phyloP scores from a whole-genome alignment of 768 basidiomycete genomes.

The Leccinum subgranulosum region DNA sequence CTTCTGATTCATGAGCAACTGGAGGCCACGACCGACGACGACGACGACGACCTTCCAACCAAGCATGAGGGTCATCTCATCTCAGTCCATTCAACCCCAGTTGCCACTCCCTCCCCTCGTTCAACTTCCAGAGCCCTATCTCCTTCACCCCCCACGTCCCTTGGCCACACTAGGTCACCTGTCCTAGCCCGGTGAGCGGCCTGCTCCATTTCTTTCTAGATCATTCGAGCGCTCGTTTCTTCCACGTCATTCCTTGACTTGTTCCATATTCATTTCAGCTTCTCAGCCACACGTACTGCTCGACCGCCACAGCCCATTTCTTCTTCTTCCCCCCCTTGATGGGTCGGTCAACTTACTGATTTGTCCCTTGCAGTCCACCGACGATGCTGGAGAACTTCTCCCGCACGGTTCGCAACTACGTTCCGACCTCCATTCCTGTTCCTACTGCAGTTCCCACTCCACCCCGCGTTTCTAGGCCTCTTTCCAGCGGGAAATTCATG shows the following conservation, averaged over 20 bases:
- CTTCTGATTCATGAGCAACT: slow-evolving; percentile 10
- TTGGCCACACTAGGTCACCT: slow-evolving; percentile 31
- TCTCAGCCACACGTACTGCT: slow-evolving; percentile 20
- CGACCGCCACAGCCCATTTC: neutral
- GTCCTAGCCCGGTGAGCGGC: slow-evolving; percentile 30
- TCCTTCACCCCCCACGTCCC: slow-evolving; percentile 8
- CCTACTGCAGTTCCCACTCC: slow-evolving; percentile 46
- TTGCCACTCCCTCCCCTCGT: slow-evolving; percentile 13
- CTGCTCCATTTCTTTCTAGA: neutral
- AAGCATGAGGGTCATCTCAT: slow-evolving; percentile 29
- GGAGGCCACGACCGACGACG: slow-evolving; percentile 15
- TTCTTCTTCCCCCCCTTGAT: neutral
- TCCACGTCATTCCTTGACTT: slow-evolving; percentile 11
- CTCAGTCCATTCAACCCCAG: slow-evolving; percentile 9
- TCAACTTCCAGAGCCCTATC: slow-evolving; percentile 10
- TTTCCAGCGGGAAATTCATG: slow-evolving; percentile 46
- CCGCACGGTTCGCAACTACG: slow-evolving; percentile 51
- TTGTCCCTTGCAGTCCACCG: slow-evolving; percentile 37
- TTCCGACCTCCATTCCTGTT: slow-evolving; percentile 50
- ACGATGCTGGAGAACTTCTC: slow-evolving; percentile 52
- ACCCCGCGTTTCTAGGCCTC: slow-evolving; percentile 46
- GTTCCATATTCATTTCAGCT: slow-evolving; percentile 14
- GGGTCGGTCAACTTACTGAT: slow-evolving; percentile 9
- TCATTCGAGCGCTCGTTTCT: neutral
- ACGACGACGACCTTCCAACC: slow-evolving; percentile 22